A percentile compares a stretch with the other conserved stretches of the same genome.
Evolutionary conservation across 1,284 basidiomycete species (phyloP).

Genomic region (Phellinidium pouzarii): DNA sequence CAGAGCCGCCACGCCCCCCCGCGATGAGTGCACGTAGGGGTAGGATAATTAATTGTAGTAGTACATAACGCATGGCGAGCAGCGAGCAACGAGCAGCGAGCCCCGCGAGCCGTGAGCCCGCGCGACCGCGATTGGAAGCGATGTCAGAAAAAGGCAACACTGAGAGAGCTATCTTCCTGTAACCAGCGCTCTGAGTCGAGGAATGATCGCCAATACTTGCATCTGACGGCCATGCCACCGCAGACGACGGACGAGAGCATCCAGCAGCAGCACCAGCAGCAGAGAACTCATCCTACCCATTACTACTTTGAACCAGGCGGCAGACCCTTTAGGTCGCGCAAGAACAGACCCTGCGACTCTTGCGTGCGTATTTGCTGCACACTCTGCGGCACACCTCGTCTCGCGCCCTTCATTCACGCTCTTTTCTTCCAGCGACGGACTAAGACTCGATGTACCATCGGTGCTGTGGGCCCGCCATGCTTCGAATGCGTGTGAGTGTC

Average conservation of each 20-base stretch:
- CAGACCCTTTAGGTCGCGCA: constrained; percentile 5
- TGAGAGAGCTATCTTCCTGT: not conserved
- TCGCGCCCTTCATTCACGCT: not conserved
- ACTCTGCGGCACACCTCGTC: not conserved
- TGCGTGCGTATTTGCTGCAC: not conserved
- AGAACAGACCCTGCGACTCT: constrained; percentile 7
- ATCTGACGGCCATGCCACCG: not conserved
- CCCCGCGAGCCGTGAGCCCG: too few species aligned
- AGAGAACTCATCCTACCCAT: constrained; percentile 2
- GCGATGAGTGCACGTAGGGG: not conserved
- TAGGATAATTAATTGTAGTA: not conserved
- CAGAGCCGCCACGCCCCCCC: not conserved
- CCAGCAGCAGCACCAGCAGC: not conserved
- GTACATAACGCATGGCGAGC: too few species aligned
- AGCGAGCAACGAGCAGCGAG: too few species aligned
- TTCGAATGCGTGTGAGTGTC: constrained; percentile 24
- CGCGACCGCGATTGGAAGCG: not conserved
- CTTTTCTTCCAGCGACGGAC: constrained; percentile 19
- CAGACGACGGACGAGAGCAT: constrained; percentile 1
- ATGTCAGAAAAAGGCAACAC: not conserved
- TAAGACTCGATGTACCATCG: constrained; percentile 24
- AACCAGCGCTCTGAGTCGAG: not conserved
- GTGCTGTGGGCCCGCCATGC: constrained; percentile 22
- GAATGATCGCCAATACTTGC: not conserved
- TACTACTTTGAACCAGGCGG: constrained; percentile 11